phyloP scores from a whole-genome alignment of 495 filamentous ascomycete genomes.

The Aspergillus nanangensis region DNA sequence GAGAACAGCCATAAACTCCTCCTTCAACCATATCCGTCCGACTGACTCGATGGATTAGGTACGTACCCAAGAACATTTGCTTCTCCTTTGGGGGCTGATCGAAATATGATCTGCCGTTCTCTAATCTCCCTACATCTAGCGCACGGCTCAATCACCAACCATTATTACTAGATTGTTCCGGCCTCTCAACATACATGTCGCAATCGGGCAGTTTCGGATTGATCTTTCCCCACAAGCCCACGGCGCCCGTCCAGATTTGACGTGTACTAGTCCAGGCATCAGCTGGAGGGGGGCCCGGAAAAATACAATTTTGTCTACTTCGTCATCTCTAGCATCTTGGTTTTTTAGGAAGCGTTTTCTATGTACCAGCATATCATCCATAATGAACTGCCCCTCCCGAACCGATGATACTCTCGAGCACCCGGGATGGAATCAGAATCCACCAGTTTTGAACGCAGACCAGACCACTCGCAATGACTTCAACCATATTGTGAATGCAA shows the following conservation, averaged over 20 bases:
- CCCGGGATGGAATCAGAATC: conserved; percentile 58
- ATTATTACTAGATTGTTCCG: neutral
- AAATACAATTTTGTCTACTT: too few relatives aligned
- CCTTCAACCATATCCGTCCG: too few relatives aligned
- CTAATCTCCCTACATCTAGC: too few relatives aligned
- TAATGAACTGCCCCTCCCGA: conserved; percentile 62
- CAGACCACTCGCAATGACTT: conserved; percentile 60
- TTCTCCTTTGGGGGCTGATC: too few relatives aligned
- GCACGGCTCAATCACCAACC: neutral
- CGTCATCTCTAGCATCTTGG: too few relatives aligned
- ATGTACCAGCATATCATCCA: too few relatives aligned
- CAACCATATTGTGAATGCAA: conserved; percentile 49
- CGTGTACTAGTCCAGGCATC: neutral
- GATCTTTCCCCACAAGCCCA: neutral
- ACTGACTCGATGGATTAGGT: too few relatives aligned
- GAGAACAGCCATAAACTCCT: too few relatives aligned
- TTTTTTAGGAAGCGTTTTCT: too few relatives aligned
- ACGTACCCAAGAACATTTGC: too few relatives aligned
- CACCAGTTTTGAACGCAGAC: conserved; percentile 50
- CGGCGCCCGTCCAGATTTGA: too few relatives aligned
- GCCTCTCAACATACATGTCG: neutral
- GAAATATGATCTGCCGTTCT: too few relatives aligned
- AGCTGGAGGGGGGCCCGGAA: neutral
- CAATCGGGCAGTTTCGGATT: neutral
- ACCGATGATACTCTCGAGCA: conserved; percentile 54